Base-by-base conservation (phyloP, 306 rosid genomes). In the Cyamopsis tetragonoloba region DNA sequence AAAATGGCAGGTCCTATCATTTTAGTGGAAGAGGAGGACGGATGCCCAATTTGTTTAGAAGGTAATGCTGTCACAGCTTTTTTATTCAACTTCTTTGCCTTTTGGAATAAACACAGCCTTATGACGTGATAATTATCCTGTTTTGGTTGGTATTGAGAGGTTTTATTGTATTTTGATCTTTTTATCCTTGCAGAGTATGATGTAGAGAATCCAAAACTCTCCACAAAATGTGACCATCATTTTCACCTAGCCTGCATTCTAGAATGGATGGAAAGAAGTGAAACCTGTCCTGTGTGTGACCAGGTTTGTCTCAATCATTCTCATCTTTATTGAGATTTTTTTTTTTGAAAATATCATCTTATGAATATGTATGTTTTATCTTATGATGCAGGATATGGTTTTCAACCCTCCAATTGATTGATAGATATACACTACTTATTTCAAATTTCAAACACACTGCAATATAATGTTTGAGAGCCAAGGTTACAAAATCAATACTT, bases 181-280 rank as follows among this genome's bases (percentile, higher is more conserved):
- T 77, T 73, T 46, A 56, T 74, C 72, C 51, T 39, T 48, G 80
- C 88, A 93, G 97, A 91, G 59, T 95, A 90, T 53, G 95, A 90
- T 43, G 77, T 34, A 1, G 92, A 88, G 79, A 86, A 95, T 77
- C 99, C 99, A 54, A 86, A 87, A 79, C 77, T 88, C 20, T 26
- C 31, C 63, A 79, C 92, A 63, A 83, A 85, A 66, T 95, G 99
- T 15, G 96, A 83, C 27, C 99, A 91, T 83, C 83, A 89, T 75
- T 93, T 86, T 81, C 99, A 93, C 87, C 97, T 93, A 47, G 92
- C 99, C 5, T 95, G 99, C 85, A 90, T 90, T 88, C 88, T 95
- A 37, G 96, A 88, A 75, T 95, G 99, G 99, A 88, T 83, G 96
- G 96, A 95, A 88, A 85, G 99, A 83, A 90, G 96, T 81, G 91